phyloP scores from a whole-genome alignment of 1,284 basidiomycete species.

The Sphagnurus paluster region DNA sequence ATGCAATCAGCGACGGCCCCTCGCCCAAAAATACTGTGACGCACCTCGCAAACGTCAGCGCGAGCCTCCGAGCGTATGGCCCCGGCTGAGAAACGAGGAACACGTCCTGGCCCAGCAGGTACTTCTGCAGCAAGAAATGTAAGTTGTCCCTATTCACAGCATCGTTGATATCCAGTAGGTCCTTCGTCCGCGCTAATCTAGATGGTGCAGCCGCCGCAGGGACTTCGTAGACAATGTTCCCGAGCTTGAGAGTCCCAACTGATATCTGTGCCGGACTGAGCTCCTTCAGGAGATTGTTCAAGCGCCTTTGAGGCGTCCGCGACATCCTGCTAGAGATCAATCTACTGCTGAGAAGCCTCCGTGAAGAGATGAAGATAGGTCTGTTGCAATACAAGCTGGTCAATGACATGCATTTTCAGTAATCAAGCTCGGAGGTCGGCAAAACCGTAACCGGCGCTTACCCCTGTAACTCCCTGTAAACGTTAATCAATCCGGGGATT shows the following conservation, averaged over 20 bases:
- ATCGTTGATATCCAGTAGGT: constrained; percentile 49
- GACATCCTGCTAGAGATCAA: constrained; percentile 24
- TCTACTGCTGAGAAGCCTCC: too few species aligned
- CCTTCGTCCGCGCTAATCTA: constrained; percentile 44
- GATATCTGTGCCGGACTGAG: constrained; percentile 38
- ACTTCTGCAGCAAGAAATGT: constrained; percentile 67
- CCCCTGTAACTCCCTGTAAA: too few species aligned
- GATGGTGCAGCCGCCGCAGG: constrained; percentile 46
- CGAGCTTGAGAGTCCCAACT: constrained; percentile 57
- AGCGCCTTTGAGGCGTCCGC: constrained; percentile 38
- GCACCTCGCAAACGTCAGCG: constrained; percentile 63
- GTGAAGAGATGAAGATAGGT: too few species aligned
- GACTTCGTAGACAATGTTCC: constrained; percentile 56
- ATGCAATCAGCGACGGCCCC: too few species aligned
- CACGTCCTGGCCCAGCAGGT: constrained; percentile 64
- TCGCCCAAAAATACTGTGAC: too few species aligned
- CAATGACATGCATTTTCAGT: constrained; percentile 18
- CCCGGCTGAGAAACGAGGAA: constrained; percentile 66
- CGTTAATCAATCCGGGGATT: too few species aligned
- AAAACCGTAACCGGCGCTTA: not conserved
- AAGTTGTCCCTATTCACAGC: constrained; percentile 55
- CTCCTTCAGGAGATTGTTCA: constrained; percentile 46
- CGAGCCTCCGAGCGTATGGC: constrained; percentile 60
- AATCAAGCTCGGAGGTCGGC: constrained; percentile 8
- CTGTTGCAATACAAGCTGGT: constrained; percentile 9